phyloP scores from a whole-genome alignment of 345 rosid species.

The Streptanthus diversifolius region DNA sequence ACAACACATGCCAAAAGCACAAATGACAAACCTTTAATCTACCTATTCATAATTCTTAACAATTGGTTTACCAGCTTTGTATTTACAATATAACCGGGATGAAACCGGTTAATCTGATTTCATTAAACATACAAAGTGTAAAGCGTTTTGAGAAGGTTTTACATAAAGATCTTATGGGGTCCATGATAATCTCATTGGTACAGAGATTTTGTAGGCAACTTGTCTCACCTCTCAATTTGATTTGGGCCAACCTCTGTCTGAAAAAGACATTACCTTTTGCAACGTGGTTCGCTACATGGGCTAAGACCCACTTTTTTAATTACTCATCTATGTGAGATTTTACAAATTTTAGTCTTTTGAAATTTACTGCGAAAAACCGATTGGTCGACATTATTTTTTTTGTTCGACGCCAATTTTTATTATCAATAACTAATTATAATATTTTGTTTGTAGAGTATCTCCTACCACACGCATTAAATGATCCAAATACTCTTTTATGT shows the following conservation, averaged over 20 bases:
- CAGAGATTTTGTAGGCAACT: constrained; percentile 33
- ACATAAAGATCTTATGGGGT: constrained; percentile 28
- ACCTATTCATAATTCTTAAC: background rate
- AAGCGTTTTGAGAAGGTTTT: constrained; percentile 13
- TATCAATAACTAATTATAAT: too few relatives aligned
- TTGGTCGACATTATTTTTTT: background rate
- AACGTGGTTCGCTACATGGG: constrained; percentile 34
- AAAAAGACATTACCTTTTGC: constrained; percentile 34
- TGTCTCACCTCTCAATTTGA: constrained; percentile 33
- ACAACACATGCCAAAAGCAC: constrained; percentile 6
- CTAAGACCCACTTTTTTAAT: constrained; percentile 22
- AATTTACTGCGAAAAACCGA: background rate
- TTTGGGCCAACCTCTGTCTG: constrained; percentile 42
- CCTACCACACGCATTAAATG: constrained; percentile 13
- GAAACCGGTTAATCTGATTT: background rate
- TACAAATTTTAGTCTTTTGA: background rate
- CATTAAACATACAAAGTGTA: background rate
- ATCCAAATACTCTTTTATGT: background rate
- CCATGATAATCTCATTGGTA: constrained; percentile 32
- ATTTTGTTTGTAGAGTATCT: background rate
- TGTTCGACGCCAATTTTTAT: background rate
- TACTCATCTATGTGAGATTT: background rate
- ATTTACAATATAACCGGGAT: background rate
- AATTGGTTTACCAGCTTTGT: background rate
- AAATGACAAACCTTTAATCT: background rate